phyloP scores from a whole-genome alignment of 768 basidiomycete genomes.

The Hypsizygus marmoreus region DNA sequence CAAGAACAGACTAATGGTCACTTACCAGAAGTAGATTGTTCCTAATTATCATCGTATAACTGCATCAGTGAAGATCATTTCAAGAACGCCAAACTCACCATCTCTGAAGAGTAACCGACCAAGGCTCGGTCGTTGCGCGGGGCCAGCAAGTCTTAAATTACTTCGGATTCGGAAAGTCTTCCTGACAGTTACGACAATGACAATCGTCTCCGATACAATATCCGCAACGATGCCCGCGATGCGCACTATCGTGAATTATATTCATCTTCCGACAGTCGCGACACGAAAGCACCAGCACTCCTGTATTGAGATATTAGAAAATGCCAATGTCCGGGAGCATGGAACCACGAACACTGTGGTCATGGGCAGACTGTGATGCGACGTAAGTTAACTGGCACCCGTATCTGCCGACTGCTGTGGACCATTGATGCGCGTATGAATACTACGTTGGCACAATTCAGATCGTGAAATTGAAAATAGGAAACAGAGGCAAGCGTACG shows the following conservation, averaged over 20 bases:
- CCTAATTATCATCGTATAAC: too few relatives aligned
- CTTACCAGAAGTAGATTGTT: conserved; percentile 30
- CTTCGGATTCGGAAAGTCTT: conserved; percentile 27
- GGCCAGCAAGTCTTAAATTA: conserved; percentile 20
- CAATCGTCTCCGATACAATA: conserved; percentile 28
- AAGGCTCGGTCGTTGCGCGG: conserved; percentile 22
- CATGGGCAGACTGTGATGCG: conserved; percentile 9
- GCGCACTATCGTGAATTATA: conserved; percentile 21
- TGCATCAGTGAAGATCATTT: too few relatives aligned
- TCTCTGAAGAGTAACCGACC: conserved; percentile 26
- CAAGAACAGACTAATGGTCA: neutral
- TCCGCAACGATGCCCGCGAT: conserved; percentile 31
- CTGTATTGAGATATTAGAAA: neutral
- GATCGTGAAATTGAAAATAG: neutral
- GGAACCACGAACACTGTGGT: conserved; percentile 5
- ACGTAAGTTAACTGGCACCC: conserved; percentile 12
- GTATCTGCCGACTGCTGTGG: conserved; percentile 8
- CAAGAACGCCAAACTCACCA: too few relatives aligned
- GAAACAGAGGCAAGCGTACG: conserved; percentile 18
- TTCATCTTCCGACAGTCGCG: neutral
- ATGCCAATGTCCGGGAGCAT: neutral
- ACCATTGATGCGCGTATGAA: conserved; percentile 11
- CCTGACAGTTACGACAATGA: conserved; percentile 28
- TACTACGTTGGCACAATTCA: conserved; percentile 3
- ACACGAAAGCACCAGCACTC: neutral